Evolutionary conservation across 2,329 filamentous ascomycete genomes (phyloP).

Genomic region (Chrysoporthe austroafricana): DNA sequence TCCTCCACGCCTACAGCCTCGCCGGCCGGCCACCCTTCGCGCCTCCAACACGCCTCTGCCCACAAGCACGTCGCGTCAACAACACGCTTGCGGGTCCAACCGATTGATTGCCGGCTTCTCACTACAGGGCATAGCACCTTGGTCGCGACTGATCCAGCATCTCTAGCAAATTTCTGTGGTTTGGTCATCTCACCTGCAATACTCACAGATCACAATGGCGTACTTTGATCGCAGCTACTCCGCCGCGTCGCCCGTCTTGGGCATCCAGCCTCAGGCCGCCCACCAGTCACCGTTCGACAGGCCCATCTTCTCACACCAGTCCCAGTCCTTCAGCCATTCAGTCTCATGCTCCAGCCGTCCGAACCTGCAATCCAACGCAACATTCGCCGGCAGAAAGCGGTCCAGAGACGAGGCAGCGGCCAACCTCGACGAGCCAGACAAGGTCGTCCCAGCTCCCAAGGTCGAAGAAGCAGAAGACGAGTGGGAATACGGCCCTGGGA

Average conservation of each 20-base stretch:
- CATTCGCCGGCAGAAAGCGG: conserved; percentile 71
- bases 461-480: conserved; percentile 63
- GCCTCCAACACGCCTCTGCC: conserved; percentile 15
- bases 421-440: conserved; percentile 64
- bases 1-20: conserved; percentile 11
- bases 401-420: conserved; percentile 73
- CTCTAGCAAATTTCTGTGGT: conserved; percentile 33
- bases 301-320: conserved; percentile 44
- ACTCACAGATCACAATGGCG: conserved; percentile 43
- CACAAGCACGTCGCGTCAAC: conserved; percentile 30
- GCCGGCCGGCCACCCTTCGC: conserved; percentile 9
- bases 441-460: conserved; percentile 46
- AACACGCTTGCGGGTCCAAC: conserved; percentile 17
- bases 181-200: conserved; percentile 30
- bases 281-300: conserved; percentile 47
- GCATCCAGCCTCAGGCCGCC: conserved; percentile 49
- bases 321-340: conserved; percentile 41
- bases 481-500: conserved; percentile 72
- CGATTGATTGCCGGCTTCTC: conserved; percentile 19
- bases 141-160: conserved; percentile 31
- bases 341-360: conserved; percentile 39
- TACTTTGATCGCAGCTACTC: conserved; percentile 47
- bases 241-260: conserved; percentile 51
- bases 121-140: conserved; percentile 24
- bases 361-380: conserved; percentile 33